phyloP scores from a whole-genome alignment of 2,329 filamentous ascomycete genomes.

The Pseudogymnoascus sp. region DNA sequence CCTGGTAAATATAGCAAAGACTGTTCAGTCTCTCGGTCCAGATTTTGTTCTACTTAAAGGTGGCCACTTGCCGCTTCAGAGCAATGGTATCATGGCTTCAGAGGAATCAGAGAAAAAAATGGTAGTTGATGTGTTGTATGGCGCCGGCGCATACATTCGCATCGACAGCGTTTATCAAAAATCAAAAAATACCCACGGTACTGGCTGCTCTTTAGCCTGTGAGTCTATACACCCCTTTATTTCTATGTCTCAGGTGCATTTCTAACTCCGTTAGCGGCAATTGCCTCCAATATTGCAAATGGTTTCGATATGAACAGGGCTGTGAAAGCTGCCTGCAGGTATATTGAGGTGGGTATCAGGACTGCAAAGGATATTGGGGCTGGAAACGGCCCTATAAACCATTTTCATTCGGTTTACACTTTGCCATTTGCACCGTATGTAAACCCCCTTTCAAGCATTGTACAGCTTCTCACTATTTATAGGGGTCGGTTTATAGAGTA shows the following conservation, averaged over 20 bases:
- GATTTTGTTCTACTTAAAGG: constrained; percentile 83
- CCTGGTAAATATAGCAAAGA: constrained; percentile 60
- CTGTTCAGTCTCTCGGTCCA: constrained; percentile 62
- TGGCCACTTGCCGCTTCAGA: constrained; percentile 74
- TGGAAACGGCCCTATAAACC: constrained; percentile 68
- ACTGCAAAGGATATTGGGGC: constrained; percentile 39
- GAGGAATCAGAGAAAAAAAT: constrained; percentile 52
- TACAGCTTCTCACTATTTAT: not conserved
- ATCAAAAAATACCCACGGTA: constrained; percentile 84
- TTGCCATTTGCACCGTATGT: constrained; percentile 57
- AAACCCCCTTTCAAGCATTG: no score
- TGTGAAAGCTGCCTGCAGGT: constrained; percentile 61
- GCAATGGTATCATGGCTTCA: constrained; percentile 51
- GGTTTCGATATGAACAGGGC: constrained; percentile 50
- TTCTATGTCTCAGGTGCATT: not conserved
- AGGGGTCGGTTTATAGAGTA: constrained; percentile 80
- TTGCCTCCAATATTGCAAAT: constrained; percentile 63
- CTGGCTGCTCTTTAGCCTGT: constrained; percentile 89
- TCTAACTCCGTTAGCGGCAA: constrained; percentile 46
- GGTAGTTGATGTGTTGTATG: constrained; percentile 72
- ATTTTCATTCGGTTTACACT: constrained; percentile 65
- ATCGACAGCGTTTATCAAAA: constrained; percentile 65
- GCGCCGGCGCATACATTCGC: constrained; percentile 48
- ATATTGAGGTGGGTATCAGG: constrained; percentile 65
- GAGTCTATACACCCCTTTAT: constrained; percentile 30